Evolutionary conservation across 177 flowering plant species (phyloP).

Genomic region (Vitis hybrid): DNA sequence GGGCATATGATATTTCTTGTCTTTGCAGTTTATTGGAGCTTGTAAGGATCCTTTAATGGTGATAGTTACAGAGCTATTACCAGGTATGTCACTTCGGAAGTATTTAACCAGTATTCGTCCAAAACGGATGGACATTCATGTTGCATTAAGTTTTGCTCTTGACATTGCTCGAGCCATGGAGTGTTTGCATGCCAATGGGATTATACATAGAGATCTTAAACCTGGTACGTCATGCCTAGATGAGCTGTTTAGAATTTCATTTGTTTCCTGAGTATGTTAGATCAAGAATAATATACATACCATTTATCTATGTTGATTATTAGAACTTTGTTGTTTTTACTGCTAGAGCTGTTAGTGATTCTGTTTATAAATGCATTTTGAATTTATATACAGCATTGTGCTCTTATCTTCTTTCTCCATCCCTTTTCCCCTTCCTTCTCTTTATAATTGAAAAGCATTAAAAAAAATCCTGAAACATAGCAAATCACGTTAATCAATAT

Average conservation of each 20-base stretch:
- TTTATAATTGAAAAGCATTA: neutral
- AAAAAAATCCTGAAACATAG: neutral
- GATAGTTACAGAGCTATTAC: slow-evolving; percentile 83
- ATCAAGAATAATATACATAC: neutral
- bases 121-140: slow-evolving; percentile 52
- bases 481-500: neutral
- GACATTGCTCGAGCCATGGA: slow-evolving; percentile 94
- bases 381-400: neutral
- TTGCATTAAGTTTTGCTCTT: slow-evolving; percentile 74
- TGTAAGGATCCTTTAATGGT: slow-evolving; percentile 93
- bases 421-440: neutral
- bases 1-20: neutral
- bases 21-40: slow-evolving; percentile 89
- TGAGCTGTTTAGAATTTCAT: slow-evolving; percentile 13
- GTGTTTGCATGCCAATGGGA: slow-evolving; percentile 89
- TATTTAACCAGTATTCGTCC: slow-evolving; percentile 70
- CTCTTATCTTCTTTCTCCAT: neutral
- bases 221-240: slow-evolving; percentile 58
- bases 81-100: slow-evolving; percentile 90
- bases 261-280: neutral
- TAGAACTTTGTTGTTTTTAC: neutral
- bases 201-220: slow-evolving; percentile 93
- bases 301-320: neutral
- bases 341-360: neutral
- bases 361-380: neutral